Conservation (phyloP, 2,329 filamentous ascomycete genomes). For the Colletotrichum costaricense region DNA sequence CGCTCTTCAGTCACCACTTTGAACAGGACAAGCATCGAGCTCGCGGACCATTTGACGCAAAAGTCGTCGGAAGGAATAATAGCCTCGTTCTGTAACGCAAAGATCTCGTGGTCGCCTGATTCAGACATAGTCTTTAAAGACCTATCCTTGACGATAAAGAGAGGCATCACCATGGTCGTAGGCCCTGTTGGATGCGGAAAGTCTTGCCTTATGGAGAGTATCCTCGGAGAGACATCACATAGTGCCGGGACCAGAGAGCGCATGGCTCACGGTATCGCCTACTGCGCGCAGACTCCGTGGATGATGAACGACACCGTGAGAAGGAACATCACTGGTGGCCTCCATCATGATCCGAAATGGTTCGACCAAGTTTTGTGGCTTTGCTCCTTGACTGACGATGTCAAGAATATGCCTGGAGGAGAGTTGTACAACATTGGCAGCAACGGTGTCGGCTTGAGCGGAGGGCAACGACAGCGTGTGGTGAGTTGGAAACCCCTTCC, state of each 20-base stretch:
- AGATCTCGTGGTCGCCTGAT: background rate
- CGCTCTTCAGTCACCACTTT: background rate
- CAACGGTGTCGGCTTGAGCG: slow-evolving; percentile 12
- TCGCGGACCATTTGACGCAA: background rate
- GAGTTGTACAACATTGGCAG: slow-evolving; percentile 16
- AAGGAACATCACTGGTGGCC: slow-evolving; percentile 13
- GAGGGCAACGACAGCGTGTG: slow-evolving; percentile 23
- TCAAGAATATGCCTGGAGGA: background rate
- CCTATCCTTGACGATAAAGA: background rate
- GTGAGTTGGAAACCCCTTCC: background rate
- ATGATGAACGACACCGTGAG: slow-evolving; percentile 19
- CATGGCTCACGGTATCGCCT: background rate
- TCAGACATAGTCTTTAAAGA: background rate
- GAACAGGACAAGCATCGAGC: background rate
- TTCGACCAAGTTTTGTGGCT: slow-evolving; percentile 8
- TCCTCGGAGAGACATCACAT: slow-evolving; percentile 15
- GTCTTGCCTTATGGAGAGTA: slow-evolving; percentile 6
- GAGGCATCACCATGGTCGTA: slow-evolving; percentile 11
- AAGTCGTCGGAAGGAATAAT: too few species aligned
- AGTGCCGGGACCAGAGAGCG: background rate
- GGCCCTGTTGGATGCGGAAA: slow-evolving; percentile 26
- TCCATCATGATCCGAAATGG: slow-evolving; percentile 8
- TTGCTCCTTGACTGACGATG: slow-evolving; percentile 13
- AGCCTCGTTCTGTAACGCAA: background rate
- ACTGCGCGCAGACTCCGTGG: slow-evolving; percentile 26